Evolutionary conservation across 108 stramenopile species (phyloP).

Genomic region (Parietichytrium sp.): DNA sequence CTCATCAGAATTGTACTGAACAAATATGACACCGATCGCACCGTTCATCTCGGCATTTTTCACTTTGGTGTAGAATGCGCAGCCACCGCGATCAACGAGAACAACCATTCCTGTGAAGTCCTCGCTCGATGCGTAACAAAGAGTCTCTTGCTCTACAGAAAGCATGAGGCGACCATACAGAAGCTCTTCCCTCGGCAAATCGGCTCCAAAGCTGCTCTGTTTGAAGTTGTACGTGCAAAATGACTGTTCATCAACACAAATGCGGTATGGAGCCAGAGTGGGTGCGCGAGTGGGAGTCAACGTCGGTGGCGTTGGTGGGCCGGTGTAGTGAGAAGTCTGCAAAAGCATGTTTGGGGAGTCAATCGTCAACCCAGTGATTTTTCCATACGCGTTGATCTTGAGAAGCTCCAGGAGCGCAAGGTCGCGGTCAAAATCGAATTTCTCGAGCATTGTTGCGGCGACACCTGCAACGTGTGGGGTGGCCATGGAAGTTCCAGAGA

Average conservation of each 20-base stretch:
- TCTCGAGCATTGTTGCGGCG: constrained; percentile 30
- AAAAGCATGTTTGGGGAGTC: background rate
- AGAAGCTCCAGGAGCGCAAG: background rate
- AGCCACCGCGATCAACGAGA: background rate
- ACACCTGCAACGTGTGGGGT: constrained; percentile 44
- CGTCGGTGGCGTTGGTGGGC: constrained; percentile 18
- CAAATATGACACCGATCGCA: background rate
- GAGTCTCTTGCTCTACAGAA: too few relatives aligned
- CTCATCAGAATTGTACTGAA: background rate
- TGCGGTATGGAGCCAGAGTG: background rate
- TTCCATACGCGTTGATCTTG: background rate
- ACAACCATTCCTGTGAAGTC: background rate
- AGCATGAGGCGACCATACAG: background rate
- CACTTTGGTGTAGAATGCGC: background rate
- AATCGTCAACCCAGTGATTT: background rate
- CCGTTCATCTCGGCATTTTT: background rate
- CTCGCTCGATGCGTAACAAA: too few relatives aligned
- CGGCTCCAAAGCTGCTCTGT: background rate
- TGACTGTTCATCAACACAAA: background rate
- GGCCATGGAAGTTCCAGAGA: constrained; percentile 48
- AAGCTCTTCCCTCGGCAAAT: background rate
- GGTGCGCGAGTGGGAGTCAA: background rate
- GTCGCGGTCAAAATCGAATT: background rate
- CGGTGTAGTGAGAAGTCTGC: background rate
- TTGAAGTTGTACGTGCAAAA: background rate